Evolutionary conservation across 257 asterid genomes (phyloP), one percentile per base, ranked within the genome.

Genomic region (Gentiana macrophylla): DNA sequence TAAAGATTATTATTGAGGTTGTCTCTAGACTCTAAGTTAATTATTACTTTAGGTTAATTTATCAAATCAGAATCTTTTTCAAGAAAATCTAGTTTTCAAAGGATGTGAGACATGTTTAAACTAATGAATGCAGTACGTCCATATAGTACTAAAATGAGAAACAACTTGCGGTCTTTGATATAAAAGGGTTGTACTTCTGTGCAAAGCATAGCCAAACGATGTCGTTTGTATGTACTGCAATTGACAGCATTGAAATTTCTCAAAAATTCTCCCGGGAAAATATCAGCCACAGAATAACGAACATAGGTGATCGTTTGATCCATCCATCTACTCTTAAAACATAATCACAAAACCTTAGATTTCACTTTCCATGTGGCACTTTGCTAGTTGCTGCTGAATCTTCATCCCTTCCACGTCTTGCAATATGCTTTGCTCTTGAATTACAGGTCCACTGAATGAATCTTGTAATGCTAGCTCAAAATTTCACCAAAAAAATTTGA

Each of bases 251-350:
- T 41, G 5, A 3, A 49, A 51, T 34, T 35, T 41, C 55, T 59
- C n/a, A 38, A 35, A n/a, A 45, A 53, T 56, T 66, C 62, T 48
- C 60, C 37, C 12, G 8, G 51, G 50, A 32, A 47, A 64, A 59
- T 74, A 71, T 70, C 72, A 69, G 68, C 94, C 96, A 87, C 84
- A 76, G 74, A 71, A 61, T 59, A 60, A 52, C 59, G 32, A 53
- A 51, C 50, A 57, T 36, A 11, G 60, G 54, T 52, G 48, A 49
- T 62, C 57, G 58, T 46, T 60, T 12, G 38, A 34, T 52, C 61
- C 71, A 61, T 51, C 64, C 58, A 63, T 7, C 64, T 56, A 53
- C 69, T 52, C 65, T 69, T 68, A 72, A 41, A 68, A 63, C 73
- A 46, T 52, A 60, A 66, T 66, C 52, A 49, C 35, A 55, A 36